Base-by-base conservation (phyloP, 202 grass and related monocot species). In the Carex arenaria region DNA sequence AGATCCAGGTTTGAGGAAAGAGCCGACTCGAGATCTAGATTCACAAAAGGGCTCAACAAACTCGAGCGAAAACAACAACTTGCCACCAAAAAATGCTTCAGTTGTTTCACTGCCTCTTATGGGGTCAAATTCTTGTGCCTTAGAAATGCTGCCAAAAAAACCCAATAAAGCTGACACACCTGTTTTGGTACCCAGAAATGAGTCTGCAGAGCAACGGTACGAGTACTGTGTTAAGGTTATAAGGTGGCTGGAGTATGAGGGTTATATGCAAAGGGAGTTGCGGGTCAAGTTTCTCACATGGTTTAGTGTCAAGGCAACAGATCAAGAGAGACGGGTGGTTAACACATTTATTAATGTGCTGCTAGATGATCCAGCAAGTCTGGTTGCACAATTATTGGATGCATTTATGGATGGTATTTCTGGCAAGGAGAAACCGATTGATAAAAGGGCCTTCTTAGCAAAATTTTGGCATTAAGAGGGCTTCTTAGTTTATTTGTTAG, bases 201-300 rank as follows among this genome's bases (percentile, higher is more conserved):
- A 92, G 73, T 43, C 52, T 17, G 73, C 85, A 51, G 94, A 97
- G 85, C 85, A 87, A 73, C 85, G 78, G 74, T 97, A 97, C 11
- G 94, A 97, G 20, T 94, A 97, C 73, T 94, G 94, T 4, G 94
- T 97, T 28, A 97, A 86, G 85, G 94, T 94, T 76, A 88, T 97
- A 84, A 94, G 88, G 82, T 94, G 94, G 92, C 79, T 97, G 66
- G 94, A 97, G 67, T 83, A 78, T 10, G 88, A 92, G 69, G 90
- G 91, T 52, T 90, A 89, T 84, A 92, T 97, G 88, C 83, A 92
- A 56, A 91, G 86, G 54, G 92, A 97, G 17, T 89, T 97, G 14
- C 88, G 92, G 20, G 88, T 97, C 55, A 92, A 90, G 73, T 97
- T 97, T 54, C 92, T 97, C 56, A 97, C 94, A 49, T 97, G 92